Conservation (phyloP, 2,329 filamentous ascomycete species). For the Emmonsia crescens region DNA sequence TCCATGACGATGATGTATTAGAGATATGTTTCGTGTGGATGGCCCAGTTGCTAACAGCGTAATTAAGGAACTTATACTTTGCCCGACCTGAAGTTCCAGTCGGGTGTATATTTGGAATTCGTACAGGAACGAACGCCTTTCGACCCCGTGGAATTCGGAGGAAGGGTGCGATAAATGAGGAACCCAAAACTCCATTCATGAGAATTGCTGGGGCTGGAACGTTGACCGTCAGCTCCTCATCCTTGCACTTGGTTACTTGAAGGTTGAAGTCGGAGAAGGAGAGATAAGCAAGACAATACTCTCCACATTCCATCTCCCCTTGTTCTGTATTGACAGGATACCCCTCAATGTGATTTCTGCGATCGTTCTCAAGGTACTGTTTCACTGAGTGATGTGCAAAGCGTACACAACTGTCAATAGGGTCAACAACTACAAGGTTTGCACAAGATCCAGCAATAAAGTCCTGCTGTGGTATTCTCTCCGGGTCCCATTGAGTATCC, state of each 20-base stretch:
- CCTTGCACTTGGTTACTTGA: not conserved
- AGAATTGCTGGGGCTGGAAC: not conserved
- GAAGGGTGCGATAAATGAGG: not conserved
- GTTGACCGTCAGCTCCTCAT: not conserved
- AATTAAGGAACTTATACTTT: not conserved
- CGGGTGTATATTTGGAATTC: not conserved
- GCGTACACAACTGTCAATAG: not conserved
- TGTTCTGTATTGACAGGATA: not conserved
- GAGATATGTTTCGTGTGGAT: not conserved
- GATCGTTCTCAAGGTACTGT: not conserved
- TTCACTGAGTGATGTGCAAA: not conserved
- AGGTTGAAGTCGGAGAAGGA: not conserved
- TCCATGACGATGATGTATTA: not conserved
- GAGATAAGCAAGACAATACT: not conserved
- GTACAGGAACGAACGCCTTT: not conserved
- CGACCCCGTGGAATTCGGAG: not conserved
- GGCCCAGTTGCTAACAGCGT: not conserved
- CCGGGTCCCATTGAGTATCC: not conserved
- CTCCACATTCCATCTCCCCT: not conserved
- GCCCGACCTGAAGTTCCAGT: not conserved
- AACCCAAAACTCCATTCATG: not conserved
- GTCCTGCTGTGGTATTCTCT: not conserved
- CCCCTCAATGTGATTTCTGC: not conserved
- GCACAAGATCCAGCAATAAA: not conserved
- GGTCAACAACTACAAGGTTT: not conserved